These are phyloP conservation scores for Cydonia oblonga DNA, from an alignment of 331 rosid genomes.

Conservation along the genomic window DNA sequence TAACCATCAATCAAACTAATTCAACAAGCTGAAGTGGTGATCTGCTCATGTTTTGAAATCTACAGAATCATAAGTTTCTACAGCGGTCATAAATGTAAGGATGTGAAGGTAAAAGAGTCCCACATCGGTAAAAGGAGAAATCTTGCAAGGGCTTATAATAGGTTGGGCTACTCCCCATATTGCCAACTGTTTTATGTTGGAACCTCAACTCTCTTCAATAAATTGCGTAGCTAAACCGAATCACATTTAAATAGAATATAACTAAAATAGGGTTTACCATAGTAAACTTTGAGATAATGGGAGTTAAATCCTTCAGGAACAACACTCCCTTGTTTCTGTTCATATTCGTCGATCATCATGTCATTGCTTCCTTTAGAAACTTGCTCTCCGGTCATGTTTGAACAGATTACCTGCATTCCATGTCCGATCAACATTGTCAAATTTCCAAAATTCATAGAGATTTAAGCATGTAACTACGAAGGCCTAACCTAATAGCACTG, in stretches of 20 bases:
- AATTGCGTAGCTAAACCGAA: not conserved
- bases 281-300: slow-evolving; percentile 41
- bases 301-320: slow-evolving; percentile 26
- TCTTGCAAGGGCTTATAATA: no score
- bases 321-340: slow-evolving; percentile 14
- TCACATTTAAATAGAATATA: not conserved
- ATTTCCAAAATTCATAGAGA: not conserved
- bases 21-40: not conserved
- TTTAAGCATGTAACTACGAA: not conserved
- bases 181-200: no score
- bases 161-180: no score
- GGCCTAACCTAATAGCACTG: not conserved
- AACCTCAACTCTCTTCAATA: no score
- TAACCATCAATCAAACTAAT: not conserved
- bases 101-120: no score
- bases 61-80: not conserved
- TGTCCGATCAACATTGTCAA: not conserved
- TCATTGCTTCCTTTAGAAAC: slow-evolving; percentile 14
- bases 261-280: slow-evolving; percentile 17
- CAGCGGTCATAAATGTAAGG: not conserved
- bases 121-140: no score
- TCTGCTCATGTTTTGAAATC: not conserved
- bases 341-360: slow-evolving; percentile 25
- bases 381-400: slow-evolving; percentile 22
- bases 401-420: not conserved